Evolutionary conservation across 2,329 filamentous ascomycete species (phyloP), one percentile per base, ranked within the genome.

Genomic region (Neopestalotiopsis sp.): DNA sequence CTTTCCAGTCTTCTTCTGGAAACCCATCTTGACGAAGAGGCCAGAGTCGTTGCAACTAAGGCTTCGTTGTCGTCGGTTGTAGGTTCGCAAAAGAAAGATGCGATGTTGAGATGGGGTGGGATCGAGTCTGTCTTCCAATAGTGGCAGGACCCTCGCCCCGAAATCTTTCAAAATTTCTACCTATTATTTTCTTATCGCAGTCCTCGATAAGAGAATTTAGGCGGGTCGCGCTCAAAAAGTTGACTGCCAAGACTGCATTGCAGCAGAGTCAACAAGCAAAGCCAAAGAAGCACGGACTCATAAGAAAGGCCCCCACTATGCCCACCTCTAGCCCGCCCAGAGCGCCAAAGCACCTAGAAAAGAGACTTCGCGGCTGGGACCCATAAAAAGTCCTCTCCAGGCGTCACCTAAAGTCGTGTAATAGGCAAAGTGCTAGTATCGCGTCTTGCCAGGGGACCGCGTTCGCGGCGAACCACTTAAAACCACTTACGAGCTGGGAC

Each of bases 1-100:
- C 85, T 98, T 98, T 84, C 94, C 95, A 84, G 97, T 93, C 88
- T 98, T 98, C 88, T 98, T 98, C 79, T 98, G 94, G 77, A 98
- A 95, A 78, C 94, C 95, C 96, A 98, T 98, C 40, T 28, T 64
- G 61, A 17, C 61, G 34, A 10, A 38, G 61, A 38, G 34, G 59
- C 68, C 73, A 34, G 57, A 60, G 64, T 40, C 34, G 34, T 32
- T 24, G 60, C 14, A 28, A 34, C 57, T 60, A 20, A 52, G 45
- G n/a, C 45, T 52, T 28, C 24, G 24, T 28, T 28, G 24, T 28
- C 45, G 45, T 28, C 20, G 12, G 28, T 28, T n/a, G 24, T 5
- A 32, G 57, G 24, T 59, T 28, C 57, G 57, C 28, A 32, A 30
- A 28, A 59, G 24, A 14, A 32, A 32, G 24, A n/a, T 24, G n/a